Evolutionary conservation across 495 filamentous ascomycete species (phyloP).

Genomic region (Mycothermus thermophilus): DNA sequence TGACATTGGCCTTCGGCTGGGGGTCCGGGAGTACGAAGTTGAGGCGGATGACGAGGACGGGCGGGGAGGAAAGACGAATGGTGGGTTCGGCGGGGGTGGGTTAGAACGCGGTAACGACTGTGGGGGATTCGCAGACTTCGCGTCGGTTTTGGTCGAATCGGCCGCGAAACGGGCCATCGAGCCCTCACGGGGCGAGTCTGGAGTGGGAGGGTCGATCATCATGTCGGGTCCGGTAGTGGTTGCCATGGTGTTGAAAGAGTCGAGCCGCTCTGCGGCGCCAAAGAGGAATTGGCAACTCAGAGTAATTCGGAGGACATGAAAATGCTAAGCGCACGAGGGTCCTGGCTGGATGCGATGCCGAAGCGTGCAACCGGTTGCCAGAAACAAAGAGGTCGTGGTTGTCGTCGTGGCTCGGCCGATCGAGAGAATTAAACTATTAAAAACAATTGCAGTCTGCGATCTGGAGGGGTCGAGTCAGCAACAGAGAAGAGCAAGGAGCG

Average conservation of each 20-base stretch:
- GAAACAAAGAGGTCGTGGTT: constrained; percentile 1
- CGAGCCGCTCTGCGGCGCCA: constrained; percentile 36
- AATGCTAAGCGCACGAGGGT: constrained; percentile 9
- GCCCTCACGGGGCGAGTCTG: too few relatives aligned
- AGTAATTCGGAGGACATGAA: constrained; percentile 25
- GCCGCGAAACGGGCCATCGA: too few relatives aligned
- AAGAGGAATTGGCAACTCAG: constrained; percentile 26
- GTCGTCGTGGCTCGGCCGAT: constrained; percentile 5
- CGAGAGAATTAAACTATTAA: constrained; percentile 19
- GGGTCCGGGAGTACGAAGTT: constrained; percentile 31
- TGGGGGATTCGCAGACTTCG: constrained; percentile 7
- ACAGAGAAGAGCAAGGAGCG: constrained; percentile 1
- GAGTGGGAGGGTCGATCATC: constrained; percentile 19
- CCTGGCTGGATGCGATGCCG: background rate
- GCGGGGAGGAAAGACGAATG: constrained; percentile 53
- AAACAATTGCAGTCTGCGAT: constrained; percentile 12
- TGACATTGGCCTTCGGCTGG: constrained; percentile 33
- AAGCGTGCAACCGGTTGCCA: constrained; percentile 1
- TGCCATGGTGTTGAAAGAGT: constrained; percentile 35
- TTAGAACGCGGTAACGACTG: constrained; percentile 29
- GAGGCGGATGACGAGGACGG: constrained; percentile 31
- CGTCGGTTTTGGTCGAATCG: too few relatives aligned
- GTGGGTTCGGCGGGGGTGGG: constrained; percentile 51
- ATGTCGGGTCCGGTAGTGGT: constrained; percentile 24
- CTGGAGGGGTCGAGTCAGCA: constrained; percentile 8